Percentiles rank a stretch among this genome's conserved stretches.
These are phyloP conservation scores for Aspergillus incahuasiensis DNA, from an alignment of 495 filamentous ascomycete genomes.

Conservation along the genomic window DNA sequence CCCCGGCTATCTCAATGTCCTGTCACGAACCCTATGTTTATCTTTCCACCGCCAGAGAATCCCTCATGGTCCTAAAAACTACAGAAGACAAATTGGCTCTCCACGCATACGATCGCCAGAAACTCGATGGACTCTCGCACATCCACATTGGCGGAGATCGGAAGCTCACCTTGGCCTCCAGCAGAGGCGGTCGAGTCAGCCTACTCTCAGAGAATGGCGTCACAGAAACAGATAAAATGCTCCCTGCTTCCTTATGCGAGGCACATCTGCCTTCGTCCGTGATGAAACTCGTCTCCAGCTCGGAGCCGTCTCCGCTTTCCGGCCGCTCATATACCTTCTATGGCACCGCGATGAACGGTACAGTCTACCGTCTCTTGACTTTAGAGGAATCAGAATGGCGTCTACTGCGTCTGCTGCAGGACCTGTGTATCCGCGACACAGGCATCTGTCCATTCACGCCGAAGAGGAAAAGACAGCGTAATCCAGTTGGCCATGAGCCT, in stretches of 20 bases:
- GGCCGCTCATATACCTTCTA: slow-evolving; percentile 30
- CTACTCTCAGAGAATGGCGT: slow-evolving; percentile 21
- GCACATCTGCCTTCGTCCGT: slow-evolving; percentile 34
- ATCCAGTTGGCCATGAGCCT: slow-evolving; percentile 28
- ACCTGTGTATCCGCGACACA: slow-evolving; percentile 45
- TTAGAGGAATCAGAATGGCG: slow-evolving; percentile 50
- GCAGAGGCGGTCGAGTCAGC: slow-evolving; percentile 35
- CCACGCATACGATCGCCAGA: slow-evolving; percentile 29
- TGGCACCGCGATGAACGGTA: slow-evolving; percentile 62
- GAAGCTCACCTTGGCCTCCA: slow-evolving; percentile 29
- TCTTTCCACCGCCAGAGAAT: slow-evolving; percentile 41
- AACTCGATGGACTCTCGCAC: slow-evolving; percentile 39
- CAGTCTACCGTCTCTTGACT: slow-evolving; percentile 57
- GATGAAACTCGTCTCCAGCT: slow-evolving; percentile 23
- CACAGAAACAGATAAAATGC: slow-evolving; percentile 22
- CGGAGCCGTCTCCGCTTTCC: slow-evolving; percentile 13
- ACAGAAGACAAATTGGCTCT: slow-evolving; percentile 28
- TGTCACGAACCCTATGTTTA: slow-evolving; percentile 36
- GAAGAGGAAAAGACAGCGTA: slow-evolving; percentile 22
- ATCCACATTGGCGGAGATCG: slow-evolving; percentile 25
- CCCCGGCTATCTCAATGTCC: slow-evolving; percentile 41
- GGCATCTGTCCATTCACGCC: slow-evolving; percentile 35
- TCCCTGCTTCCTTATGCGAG: slow-evolving; percentile 24
- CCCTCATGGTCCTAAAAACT: slow-evolving; percentile 35
- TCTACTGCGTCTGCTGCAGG: slow-evolving; percentile 61